phyloP scores from a whole-genome alignment of 345 rosid species.

The Triadica sebifera region DNA sequence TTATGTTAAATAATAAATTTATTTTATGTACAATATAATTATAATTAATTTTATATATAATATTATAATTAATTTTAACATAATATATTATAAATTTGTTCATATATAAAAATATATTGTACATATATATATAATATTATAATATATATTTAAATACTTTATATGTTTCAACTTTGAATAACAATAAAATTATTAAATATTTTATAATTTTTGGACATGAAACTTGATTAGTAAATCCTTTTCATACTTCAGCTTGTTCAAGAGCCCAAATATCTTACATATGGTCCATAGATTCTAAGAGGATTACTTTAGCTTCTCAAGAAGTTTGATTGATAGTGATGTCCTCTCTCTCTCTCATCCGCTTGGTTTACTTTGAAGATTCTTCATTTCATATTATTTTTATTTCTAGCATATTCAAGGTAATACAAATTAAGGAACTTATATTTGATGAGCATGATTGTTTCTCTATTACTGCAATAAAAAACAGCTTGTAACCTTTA shows the following conservation, averaged over 20 bases:
- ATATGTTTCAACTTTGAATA: no score
- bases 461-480: background rate
- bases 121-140: no score
- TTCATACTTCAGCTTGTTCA: background rate
- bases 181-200: no score
- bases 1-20: no score
- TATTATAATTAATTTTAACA: slow-evolving; percentile 20
- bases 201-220: background rate
- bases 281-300: no score
- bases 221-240: background rate
- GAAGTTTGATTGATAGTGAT: background rate
- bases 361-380: background rate
- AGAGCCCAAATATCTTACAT: background rate
- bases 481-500: background rate
- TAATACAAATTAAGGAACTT: background rate
- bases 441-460: no score
- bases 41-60: no score
- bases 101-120: no score
- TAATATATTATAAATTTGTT: background rate
- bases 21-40: no score
- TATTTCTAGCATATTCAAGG: background rate
- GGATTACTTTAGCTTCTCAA: background rate
- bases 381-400: background rate
- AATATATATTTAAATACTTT: no score
- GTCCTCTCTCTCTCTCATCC: background rate